Evolutionary conservation across 495 filamentous ascomycete species (phyloP).

Genomic region (Acidomyces sp.): DNA sequence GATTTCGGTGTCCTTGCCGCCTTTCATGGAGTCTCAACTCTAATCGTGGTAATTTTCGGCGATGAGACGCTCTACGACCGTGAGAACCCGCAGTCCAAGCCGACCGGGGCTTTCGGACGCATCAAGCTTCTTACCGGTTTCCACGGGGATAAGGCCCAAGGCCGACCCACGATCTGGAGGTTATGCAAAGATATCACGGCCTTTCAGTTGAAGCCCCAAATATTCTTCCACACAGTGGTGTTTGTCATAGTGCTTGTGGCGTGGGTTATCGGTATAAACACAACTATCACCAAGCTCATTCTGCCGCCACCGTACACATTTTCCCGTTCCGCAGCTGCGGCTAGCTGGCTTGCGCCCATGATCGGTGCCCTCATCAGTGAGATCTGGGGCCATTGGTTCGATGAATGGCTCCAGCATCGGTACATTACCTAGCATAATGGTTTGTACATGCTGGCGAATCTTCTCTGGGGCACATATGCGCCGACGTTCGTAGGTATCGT

Average conservation of each 20-base stretch:
- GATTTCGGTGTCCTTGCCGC: conserved; percentile 36
- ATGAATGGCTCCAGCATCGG: conserved; percentile 26
- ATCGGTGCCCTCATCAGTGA: conserved; percentile 27
- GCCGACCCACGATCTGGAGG: conserved; percentile 11
- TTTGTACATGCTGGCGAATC: conserved; percentile 12
- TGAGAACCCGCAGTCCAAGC: conserved; percentile 1
- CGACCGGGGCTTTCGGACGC: conserved; percentile 8
- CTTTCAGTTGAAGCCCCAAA: conserved; percentile 21
- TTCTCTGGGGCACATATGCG: conserved; percentile 19
- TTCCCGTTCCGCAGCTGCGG: conserved; percentile 19
- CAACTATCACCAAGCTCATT: conserved; percentile 28
- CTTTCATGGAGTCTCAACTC: conserved; percentile 33
- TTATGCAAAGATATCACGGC: conserved; percentile 18
- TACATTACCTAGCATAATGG: conserved; percentile 17
- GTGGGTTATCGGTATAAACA: conserved; percentile 25
- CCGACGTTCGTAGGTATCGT: conserved; percentile 12
- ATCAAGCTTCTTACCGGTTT: neutral
- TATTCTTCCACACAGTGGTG: conserved; percentile 20
- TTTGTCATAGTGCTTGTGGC: neutral
- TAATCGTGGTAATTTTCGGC: conserved; percentile 34
- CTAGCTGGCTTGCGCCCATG: conserved; percentile 31
- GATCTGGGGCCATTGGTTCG: conserved; percentile 31
- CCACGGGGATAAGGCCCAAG: neutral
- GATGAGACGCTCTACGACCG: conserved; percentile 38
- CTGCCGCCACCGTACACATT: conserved; percentile 28